phyloP scores from a whole-genome alignment of 805 yeast genomes.

The Lipomyces chichibuensis region DNA sequence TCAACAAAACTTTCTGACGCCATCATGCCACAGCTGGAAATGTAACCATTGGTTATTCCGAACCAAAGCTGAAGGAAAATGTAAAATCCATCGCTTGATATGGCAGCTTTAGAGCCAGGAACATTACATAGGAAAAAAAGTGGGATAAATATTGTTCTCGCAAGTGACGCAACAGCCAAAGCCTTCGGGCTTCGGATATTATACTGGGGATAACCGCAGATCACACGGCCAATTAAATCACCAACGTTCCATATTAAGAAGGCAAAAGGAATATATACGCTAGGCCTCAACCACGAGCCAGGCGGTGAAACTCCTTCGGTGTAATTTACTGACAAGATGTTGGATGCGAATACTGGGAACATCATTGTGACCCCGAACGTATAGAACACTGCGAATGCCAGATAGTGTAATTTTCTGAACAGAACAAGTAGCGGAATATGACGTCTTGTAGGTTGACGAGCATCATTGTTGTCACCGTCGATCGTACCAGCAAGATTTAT shows the following conservation, averaged over 20 bases:
- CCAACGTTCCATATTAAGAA: slow-evolving; percentile 89
- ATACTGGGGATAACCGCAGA: slow-evolving; percentile 54
- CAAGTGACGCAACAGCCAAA: slow-evolving; percentile 23
- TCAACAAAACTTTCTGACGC: slow-evolving; percentile 62
- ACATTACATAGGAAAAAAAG: slow-evolving; percentile 70
- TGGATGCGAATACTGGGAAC: slow-evolving; percentile 90
- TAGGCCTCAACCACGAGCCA: slow-evolving; percentile 27
- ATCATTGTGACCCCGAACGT: slow-evolving; percentile 73
- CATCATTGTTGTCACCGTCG: slow-evolving; percentile 30
- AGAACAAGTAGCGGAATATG: slow-evolving; percentile 64
- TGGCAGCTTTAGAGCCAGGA: slow-evolving; percentile 48
- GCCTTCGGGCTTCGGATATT: slow-evolving; percentile 18
- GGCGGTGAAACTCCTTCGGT: slow-evolving; percentile 34
- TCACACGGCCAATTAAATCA: slow-evolving; percentile 75
- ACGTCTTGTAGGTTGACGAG: slow-evolving; percentile 6
- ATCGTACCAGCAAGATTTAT: slow-evolving; percentile 21
- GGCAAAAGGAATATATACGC: slow-evolving; percentile 70
- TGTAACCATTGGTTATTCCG: slow-evolving; percentile 88
- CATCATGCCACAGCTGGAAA: slow-evolving; percentile 79
- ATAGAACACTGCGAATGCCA: slow-evolving; percentile 70
- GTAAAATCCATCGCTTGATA: slow-evolving; percentile 65
- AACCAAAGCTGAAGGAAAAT: slow-evolving; percentile 70
- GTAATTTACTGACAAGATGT: slow-evolving; percentile 56
- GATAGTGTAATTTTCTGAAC: slow-evolving; percentile 63
- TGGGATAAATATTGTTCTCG: slow-evolving; percentile 59